Base-by-base conservation (phyloP, 306 rosid genomes). In the Citrullus mucosospermus region DNA sequence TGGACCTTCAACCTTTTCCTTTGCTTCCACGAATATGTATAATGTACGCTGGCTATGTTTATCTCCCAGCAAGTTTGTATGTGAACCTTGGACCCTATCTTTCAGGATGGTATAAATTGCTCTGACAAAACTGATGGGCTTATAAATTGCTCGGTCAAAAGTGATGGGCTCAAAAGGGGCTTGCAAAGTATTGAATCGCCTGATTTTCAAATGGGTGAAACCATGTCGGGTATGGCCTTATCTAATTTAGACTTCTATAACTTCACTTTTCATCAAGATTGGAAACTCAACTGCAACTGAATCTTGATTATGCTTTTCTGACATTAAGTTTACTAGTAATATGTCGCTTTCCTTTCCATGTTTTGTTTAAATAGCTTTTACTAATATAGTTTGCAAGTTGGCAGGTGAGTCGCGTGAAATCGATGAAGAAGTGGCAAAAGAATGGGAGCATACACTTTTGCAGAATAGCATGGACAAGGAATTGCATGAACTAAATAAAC, bases 401-500 rank as follows among this genome's bases (percentile, higher is more conserved):
- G 79, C 90, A 89, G 99, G 94, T 58, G 99, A 91, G 80, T 81
- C 96, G 22, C 80, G 85, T 84, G 98, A 93, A 85, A 88, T 96
- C 77, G 99, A 88, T 65, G 92, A 96, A 85, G 98, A 94, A 89
- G 99, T 84, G 80, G 90, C 86, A 43, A 96, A 96, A 86, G 99
- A 93, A 74, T 96, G 96, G 99, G 99, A 96, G 87, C 99, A 96
- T 88, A 96, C 92, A 76, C 96, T 96, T 85, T 86, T 96, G 79
- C 98, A 96, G 54, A 91, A 85, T 85, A 90, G 93, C 68, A 96
- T 96, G 99, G 99, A 93, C 83, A 96, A 90, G 83, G 99, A 96
- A 87, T 84, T 96, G 79, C 83, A 93, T 72, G 99, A 96, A 83
- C 88, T 96, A 82, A 96, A 96, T 80, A 93, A 90, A 85, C 98